Percentiles rank a stretch among this genome's conserved stretches.
Conservation (phyloP, 768 basidiomycete species). For the Kwoniella dendrophila region DNA sequence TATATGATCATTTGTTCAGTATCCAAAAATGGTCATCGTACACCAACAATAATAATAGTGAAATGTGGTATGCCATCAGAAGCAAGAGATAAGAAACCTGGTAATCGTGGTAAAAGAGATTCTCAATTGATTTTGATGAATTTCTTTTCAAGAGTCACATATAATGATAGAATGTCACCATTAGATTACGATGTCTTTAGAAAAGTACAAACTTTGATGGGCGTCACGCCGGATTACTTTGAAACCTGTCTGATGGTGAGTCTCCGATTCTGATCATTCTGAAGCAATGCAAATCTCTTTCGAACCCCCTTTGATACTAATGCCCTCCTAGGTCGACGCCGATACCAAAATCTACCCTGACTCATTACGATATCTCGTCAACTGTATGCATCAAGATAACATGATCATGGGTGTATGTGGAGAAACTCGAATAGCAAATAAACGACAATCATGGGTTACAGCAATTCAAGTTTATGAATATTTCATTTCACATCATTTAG, state of each 20-base stretch:
- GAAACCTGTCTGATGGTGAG: constrained; percentile 95
- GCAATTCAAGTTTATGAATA: constrained; percentile 88
- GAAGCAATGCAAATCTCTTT: constrained; percentile 13
- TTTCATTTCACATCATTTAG: constrained; percentile 97
- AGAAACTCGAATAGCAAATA: constrained; percentile 98
- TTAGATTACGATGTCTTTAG: constrained; percentile 98
- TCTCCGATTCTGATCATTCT: constrained; percentile 19
- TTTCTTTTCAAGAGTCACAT: constrained; percentile 98
- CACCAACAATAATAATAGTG: constrained; percentile 89
- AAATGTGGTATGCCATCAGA: constrained; percentile 94
- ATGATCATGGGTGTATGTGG: constrained; percentile 99
- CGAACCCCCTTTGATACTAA: too few relatives aligned
- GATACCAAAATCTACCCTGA: constrained; percentile 94
- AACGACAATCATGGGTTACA: constrained; percentile 96
- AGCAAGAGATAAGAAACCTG: constrained; percentile 87
- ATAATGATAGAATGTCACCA: constrained; percentile 97
- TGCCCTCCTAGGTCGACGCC: constrained; percentile 78
- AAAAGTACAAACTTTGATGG: constrained; percentile 93
- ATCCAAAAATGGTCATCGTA: constrained; percentile 68
- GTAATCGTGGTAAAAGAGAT: constrained; percentile 97
- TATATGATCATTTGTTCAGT: constrained; percentile 17
- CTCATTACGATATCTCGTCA: constrained; percentile 86
- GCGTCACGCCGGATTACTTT: constrained; percentile 98
- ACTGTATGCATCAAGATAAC: constrained; percentile 97
- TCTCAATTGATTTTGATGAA: constrained; percentile 99